Evolutionary conservation across 768 basidiomycete species (phyloP), one percentile per base, ranked within the genome.

Genomic region (Mycena chlorophos): DNA sequence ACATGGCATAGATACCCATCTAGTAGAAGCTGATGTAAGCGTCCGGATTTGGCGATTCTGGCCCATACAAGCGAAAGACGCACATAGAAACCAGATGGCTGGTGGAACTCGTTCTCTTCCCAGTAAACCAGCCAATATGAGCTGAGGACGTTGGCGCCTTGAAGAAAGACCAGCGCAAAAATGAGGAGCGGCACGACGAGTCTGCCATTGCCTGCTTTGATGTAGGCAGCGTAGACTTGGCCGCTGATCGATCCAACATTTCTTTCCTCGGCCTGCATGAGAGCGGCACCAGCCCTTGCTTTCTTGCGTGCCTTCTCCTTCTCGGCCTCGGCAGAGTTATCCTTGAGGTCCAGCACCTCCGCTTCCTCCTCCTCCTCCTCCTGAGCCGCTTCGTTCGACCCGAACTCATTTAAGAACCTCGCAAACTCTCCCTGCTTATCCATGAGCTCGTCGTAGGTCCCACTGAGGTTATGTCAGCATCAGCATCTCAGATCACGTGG

Each of bases 121-220:
- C 92, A 95, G 74, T 88, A 95, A 1, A 93, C 86, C 52, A 95
- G 78, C 86, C 89, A 91, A 64, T 89, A 90, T 0, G 84, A 83
- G 6, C 84, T 82, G 74, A 96, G 73, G 17, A 93, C 83, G 16
- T 77, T 81, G 8, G 86, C 76, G 5, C 75, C 86, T 70, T 97
- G 93, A 60, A 87, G 74, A 26, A 93, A 64, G 4, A 79, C 73
- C 48, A 92, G 59, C 5, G 87, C 78, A 2, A 84, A 39, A 4
- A 89, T 20, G 38, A 96, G 67, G 19, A 88, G 51, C 0, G 94
- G 91, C 1, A 94, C 58, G 19, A 91, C 75, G 49, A 87, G 59
- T 3, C 56, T 57, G 13, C 91, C 92, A 27, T 82, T 82, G 1
- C 86, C 94, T 3, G 91, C 90, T 28, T 73, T 69, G 47, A 89